These are phyloP conservation scores for Sclerotinia sclerotiorum DNA, from an alignment of 2,329 filamentous ascomycete genomes.

Conservation along the genomic window DNA sequence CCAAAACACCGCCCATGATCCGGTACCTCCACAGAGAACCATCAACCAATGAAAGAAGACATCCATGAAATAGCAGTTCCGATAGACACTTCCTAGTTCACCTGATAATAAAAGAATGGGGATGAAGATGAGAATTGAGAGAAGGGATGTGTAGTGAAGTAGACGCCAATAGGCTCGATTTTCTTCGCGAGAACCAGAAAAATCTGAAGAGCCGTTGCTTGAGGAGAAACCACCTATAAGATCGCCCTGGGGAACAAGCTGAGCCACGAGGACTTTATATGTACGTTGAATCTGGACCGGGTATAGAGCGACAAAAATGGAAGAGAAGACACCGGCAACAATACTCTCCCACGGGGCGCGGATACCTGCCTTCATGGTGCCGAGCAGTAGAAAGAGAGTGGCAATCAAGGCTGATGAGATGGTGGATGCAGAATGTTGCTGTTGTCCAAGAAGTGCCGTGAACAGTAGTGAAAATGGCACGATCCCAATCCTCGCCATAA, in stretches of 20 bases:
- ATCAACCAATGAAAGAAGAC: conserved; percentile 57
- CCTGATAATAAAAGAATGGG: conserved; percentile 52
- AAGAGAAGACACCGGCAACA: conserved; percentile 53
- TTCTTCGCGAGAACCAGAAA: conserved; percentile 45
- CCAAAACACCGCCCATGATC: conserved; percentile 50
- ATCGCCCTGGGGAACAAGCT: conserved; percentile 47
- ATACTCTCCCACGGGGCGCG: conserved; percentile 53
- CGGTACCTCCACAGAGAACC: conserved; percentile 49
- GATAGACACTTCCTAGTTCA: conserved; percentile 49
- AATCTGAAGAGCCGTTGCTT: conserved; percentile 30
- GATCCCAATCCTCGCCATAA: conserved; percentile 52
- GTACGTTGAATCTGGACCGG: conserved; percentile 52
- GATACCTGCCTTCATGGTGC: conserved; percentile 39
- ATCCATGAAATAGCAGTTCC: conserved; percentile 55
- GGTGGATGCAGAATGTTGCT: conserved; percentile 48
- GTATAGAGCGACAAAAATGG: conserved; percentile 52
- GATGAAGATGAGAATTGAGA: conserved; percentile 50
- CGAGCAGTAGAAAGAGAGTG: conserved; percentile 50
- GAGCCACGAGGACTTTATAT: conserved; percentile 48
- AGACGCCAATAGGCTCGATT: conserved; percentile 52
- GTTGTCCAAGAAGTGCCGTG: conserved; percentile 48
- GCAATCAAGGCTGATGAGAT: conserved; percentile 52
- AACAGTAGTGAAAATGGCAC: conserved; percentile 51
- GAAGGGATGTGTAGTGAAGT: conserved; percentile 52
- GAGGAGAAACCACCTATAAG: conserved; percentile 43